Base-by-base conservation (phyloP, 257 asterid genomes). In the Gentiana straminea region DNA sequence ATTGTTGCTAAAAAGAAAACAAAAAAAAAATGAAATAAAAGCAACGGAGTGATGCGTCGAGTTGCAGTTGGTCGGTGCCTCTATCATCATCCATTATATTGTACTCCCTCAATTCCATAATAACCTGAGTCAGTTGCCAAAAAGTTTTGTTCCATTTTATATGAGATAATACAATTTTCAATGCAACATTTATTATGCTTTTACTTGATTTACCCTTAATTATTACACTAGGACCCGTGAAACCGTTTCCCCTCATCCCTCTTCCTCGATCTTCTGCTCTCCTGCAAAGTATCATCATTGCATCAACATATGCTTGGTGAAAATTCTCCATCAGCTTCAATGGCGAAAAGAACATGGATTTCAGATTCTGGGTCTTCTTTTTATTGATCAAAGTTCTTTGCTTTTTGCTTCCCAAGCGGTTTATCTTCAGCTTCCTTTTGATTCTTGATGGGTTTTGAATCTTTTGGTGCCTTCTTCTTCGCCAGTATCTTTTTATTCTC, bases 291-390 rank as follows among this genome's bases (percentile, higher is more conserved):
- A 67, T 48, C 8, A 64, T 3, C 74, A 68, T 59, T 44, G 62
- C 64, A 55, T 59, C 64, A 12, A 68, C 61, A 48, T 67, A 72
- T 33, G 61, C 68, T 32, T 63, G 62, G 33, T 67, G 74, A 45
- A 38, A 55, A 6, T 55, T 49, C 35, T 63, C 4, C 3, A 73
- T 35, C 54, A 64, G 24, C 24, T 24, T 68, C 46, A 46, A 5
- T 0, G 71, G 74, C 6, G 74, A 59, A 1, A 56, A 12, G 7
- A 41, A 41, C 24, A 24, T 24, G 24, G 24, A 24, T 24, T 24
- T 24, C 24, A 24, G 24, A 24, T 24, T 24, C 24, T 48, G 2
- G 4, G 51, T 9, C 32, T 8, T 36, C 48, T 38, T 51, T 37
- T 63, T 67, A 13, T 41, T 54, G 70, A 59, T 67, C 55, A 38